Base-by-base conservation (phyloP, 75 land plant genomes). In the Larix kaempferi region DNA sequence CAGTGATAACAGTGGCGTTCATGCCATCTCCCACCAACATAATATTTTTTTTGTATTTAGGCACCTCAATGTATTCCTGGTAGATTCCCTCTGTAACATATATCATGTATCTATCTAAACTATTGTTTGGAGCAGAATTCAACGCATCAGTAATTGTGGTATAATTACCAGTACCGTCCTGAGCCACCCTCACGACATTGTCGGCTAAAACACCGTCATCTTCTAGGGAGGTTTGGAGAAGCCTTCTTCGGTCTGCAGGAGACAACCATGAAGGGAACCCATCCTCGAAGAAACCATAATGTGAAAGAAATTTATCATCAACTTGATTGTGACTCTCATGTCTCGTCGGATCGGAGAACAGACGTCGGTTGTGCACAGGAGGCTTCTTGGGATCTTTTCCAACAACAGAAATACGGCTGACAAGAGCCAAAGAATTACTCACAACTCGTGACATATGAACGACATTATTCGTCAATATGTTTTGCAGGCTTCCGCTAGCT, bases 1-100 rank as follows among this genome's bases (percentile, higher is more conserved):
- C 90, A 0, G 91, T 77, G 62, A 92, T 88, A 35, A 92, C 60
- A 14, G 94, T 92, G 11, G 11, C 49, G 54, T 79, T 78, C 71
- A 86, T 84, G 6, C 91, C 94, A 71, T 92, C 94, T 5, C 94
- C 94, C 23, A 89, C 29, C 83, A 92, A 25, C 84, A 83, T 80
- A 19, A 89, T 49, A 71, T 89, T 89, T 78, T 76, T 79, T 65
- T 84, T 83, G 74, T 84, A 77, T 79, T 84, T 87, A 56, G 82
- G 79, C 71, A 92, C 81, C 39, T 78, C 80, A 12, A 92, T 79
- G 27, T 84, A 59, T 78, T 92, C 94, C 11, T 81, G 15, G 78
- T 83, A 83, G 5, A 78, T 56, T 0, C 84, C 84, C 15, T 67
- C 84, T 23, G 73, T 82, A 16, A 82, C 74, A 57, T 79, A 82